Evolutionary conservation across 1,284 basidiomycete genomes (phyloP), one percentile per base, ranked within the genome.

Genomic region (Apiotrichum sp.): DNA sequence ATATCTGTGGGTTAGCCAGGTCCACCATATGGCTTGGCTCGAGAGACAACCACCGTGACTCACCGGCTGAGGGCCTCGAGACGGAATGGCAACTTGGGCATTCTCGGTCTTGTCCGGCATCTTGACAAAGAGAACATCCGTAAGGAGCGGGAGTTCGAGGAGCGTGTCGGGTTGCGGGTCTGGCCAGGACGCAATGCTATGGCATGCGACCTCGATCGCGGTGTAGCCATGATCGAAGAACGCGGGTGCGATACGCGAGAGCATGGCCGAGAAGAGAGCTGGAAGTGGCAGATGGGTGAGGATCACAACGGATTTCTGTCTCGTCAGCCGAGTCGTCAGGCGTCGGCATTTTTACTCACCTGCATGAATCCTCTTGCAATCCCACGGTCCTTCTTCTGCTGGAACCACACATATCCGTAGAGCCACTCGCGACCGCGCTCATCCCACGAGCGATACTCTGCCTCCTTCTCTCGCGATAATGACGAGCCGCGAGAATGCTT

Each of bases 331-430:
- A 39, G n/a, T 9, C 16, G 32, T 10, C 31, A 2, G 8, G 4
- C 29, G 48, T 52, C 11, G 4, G 51, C 40, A 43, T 29, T 29
- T 29, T 29, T 3, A 64, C 78, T 66, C 56, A 89, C 89, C 80
- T 96, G 92, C 65, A 86, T 84, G 73, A 92, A 95, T 3, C 92
- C 92, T 53, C 93, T 80, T 62, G 86, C 87, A 9, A 85, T 86
- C 0, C 79, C 77, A 2, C 81, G 61, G 69, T 93, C 88, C 66
- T 81, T 80, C 59, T 81, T 80, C 70, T 90, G 88, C 16, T 83
- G 83, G 68, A 93, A 92, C 73, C 88, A 83, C 0, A 89, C 86
- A 72, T 84, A 93, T 0, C 89, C 90, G 67, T 93, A 91, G 38
- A 93, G 57, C 75, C 75, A 77, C 50, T 74, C 71, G 40, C 73